Percentiles rank a stretch among this genome's conserved stretches.
These are phyloP conservation scores for Ilex aquifolium DNA, from an alignment of 257 asterid species.

Conservation along the genomic window DNA sequence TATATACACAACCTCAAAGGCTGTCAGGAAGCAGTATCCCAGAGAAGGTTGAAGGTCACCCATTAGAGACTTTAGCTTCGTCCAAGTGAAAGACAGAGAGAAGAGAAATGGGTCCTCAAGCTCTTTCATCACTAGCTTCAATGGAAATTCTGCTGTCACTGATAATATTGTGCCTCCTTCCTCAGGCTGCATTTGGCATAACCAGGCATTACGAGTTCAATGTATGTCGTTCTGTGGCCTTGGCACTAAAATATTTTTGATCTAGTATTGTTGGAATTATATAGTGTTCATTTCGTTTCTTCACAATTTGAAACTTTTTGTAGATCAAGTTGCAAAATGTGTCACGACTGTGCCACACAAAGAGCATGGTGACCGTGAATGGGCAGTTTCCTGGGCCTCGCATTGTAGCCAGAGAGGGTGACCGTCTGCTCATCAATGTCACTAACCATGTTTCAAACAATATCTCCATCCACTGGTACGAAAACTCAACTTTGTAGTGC, in stretches of 20 bases:
- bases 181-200: not conserved
- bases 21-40: constrained; percentile 8
- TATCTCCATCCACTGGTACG: constrained; percentile 53
- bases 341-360: constrained; percentile 47
- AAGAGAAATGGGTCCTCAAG: constrained; percentile 19
- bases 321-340: constrained; percentile 42
- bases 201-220: constrained; percentile 42
- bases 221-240: constrained; percentile 20
- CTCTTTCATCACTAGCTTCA: not conserved
- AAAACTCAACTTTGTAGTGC: not conserved
- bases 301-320: not conserved
- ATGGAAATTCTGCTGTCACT: constrained; percentile 7
- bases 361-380: constrained; percentile 44
- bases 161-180: constrained; percentile 18
- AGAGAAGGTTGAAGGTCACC: not conserved
- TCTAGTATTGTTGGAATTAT: too few relatives aligned
- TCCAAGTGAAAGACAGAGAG: too few relatives aligned
- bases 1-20: constrained; percentile 12
- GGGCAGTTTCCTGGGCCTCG: constrained; percentile 58
- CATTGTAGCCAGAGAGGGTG: constrained; percentile 53
- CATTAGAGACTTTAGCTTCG: not conserved
- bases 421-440: constrained; percentile 46
- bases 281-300: not conserved
- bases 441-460: constrained; percentile 55
- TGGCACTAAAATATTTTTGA: too few relatives aligned